Base-by-base conservation (phyloP, 139 green algal genomes). In the Desmodesmus armatus region DNA sequence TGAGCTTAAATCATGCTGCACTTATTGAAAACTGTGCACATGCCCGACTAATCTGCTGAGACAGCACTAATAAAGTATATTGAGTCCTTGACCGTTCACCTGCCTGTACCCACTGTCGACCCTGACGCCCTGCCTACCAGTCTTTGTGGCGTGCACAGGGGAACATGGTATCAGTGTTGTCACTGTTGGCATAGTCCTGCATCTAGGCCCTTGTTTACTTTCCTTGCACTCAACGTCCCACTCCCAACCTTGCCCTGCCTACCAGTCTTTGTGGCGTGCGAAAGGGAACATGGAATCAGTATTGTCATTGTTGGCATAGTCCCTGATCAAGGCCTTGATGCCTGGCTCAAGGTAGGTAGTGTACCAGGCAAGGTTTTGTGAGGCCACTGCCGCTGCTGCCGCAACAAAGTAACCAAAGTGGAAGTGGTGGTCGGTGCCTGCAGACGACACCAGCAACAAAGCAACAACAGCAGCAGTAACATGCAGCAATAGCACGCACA, bases 401-500 rank as follows among this genome's bases (percentile, higher is more conserved):
- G 70, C 23, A 25, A 78, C 70, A 40, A 40, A 78, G 66, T 74
- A 74, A 17, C 70, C 70, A 3, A 11, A 78, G 41, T 78, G 70
- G 70, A 78, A 78, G 70, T 78, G 70, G 41, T 78, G 70, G 41
- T 78, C 70, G 21, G 70, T 78, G 21, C 70, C 70, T n/a, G n/a
- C n/a, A n/a, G n/a, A n/a, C n/a, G n/a, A n/a, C n/a, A n/a, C n/a
- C n/a, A n/a, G n/a, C n/a, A n/a, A n/a, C n/a, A n/a, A n/a, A n/a
- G n/a, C n/a, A n/a, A n/a, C n/a, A n/a, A n/a, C n/a, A n/a, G n/a
- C n/a, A n/a, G n/a, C n/a, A n/a, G n/a, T n/a, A n/a, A n/a, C n/a
- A n/a, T n/a, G n/a, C n/a, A n/a, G n/a, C n/a, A n/a, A n/a, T n/a
- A n/a, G n/a, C n/a, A n/a, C n/a, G n/a, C n/a, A n/a, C n/a, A n/a